Evolutionary conservation across 805 yeast genomes (phyloP), one percentile per base, ranked within the genome.

Genomic region (Candida caryicola): DNA sequence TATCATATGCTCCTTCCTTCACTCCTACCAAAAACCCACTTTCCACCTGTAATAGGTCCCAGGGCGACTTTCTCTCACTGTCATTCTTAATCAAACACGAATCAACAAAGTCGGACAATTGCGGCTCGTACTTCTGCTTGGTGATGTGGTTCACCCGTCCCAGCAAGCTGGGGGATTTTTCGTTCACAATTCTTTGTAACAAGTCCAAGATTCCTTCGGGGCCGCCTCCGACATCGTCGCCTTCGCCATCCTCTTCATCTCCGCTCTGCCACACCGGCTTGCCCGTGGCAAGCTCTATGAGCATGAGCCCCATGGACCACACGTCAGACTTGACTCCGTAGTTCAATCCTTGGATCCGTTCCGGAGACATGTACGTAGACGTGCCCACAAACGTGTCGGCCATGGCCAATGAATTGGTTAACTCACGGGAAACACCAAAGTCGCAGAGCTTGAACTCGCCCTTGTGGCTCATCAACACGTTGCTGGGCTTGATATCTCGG

Each of bases 301-400:
- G 69, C 82, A 90, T 85, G 31, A 93, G 68, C 1, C 99, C 99
- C 48, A 90, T 66, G 0, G 97, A 88, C 99, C 99, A 93, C 9
- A 93, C 91, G 59, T 93, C 99, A 27, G 95, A 91, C 50, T 90
- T 89, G n/a, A 90, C 82, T 6, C 95, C 85, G 62, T 93, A 93
- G 7, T 82, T 82, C 30, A 86, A 87, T 14, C 99, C 99, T 62
- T 89, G 96, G 39, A 93, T 91, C 45, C 99, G 74, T 54, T 93
- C 99, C 0, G 99, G 99, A 1, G 96, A 85, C 74, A 93, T 93
- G 58, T 93, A 93, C 0, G 95, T 88, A 1, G 96, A 88, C 0
- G 99, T 93, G 1, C 99, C 99, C 7, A 93, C 98, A 69, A 93
- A 93, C 0, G 99, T 93, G 54, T 93, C 96, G 0, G 97, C 99